Evolutionary conservation across 1,284 basidiomycete genomes (phyloP).

Genomic region (Cryptococcus sp.): DNA sequence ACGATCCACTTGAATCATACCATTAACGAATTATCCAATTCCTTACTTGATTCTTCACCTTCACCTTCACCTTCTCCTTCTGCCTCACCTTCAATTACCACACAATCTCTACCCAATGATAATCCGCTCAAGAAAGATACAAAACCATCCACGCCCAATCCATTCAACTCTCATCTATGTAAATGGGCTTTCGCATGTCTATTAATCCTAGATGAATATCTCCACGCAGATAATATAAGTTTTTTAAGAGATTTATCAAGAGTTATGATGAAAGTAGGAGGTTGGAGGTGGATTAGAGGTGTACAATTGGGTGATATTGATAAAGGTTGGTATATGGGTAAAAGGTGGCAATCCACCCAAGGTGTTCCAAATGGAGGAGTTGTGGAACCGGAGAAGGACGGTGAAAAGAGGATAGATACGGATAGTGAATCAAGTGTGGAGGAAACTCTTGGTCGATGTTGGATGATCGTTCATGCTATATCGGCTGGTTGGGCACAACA

Average conservation of each 20-base stretch:
- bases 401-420: not conserved
- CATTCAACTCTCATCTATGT: constrained; percentile 62
- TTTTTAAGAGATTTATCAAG: constrained; percentile 72
- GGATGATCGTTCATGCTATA: constrained; percentile 73
- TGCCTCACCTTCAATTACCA: not conserved
- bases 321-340: constrained; percentile 4
- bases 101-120: not conserved
- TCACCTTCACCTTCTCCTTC: too few species aligned
- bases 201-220: constrained; percentile 63
- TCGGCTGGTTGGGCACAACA: constrained; percentile 75
- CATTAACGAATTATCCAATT: constrained; percentile 5
- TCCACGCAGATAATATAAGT: constrained; percentile 73
- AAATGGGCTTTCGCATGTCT: constrained; percentile 82
- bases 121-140: not conserved
- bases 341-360: not conserved
- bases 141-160: constrained; percentile 5
- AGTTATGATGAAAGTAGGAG: constrained; percentile 61
- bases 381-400: constrained; percentile 2
- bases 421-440: constrained; percentile 22
- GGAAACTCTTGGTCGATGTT: constrained; percentile 54
- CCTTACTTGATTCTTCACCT: constrained; percentile 2
- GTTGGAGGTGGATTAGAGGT: constrained; percentile 28
- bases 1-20: constrained; percentile 5
- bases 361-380: constrained; percentile 1
- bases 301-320: constrained; percentile 18